Evolutionary conservation across 495 filamentous ascomycete genomes (phyloP).

Genomic region (Alectoria sarmentosa): DNA sequence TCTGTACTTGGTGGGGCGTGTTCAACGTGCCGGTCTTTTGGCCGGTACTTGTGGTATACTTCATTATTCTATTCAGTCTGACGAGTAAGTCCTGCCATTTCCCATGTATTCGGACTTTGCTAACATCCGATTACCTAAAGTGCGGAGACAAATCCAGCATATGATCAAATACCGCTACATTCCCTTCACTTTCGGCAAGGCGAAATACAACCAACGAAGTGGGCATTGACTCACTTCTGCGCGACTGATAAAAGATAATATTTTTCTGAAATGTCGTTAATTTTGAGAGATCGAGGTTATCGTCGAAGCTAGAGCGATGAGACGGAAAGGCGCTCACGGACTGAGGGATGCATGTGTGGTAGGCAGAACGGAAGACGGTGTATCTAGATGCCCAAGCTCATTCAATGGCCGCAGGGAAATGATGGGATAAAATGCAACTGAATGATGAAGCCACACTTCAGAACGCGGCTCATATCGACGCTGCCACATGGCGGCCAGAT

Average conservation of each 20-base stretch:
- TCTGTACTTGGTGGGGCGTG: slow-evolving; percentile 85
- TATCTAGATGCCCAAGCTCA: neutral
- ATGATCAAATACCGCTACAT: slow-evolving; percentile 99
- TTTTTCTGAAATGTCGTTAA: slow-evolving; percentile 13
- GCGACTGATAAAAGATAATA: neutral
- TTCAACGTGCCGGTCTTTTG: slow-evolving; percentile 98
- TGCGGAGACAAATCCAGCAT: slow-evolving; percentile 98
- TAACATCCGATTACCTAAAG: slow-evolving; percentile 35
- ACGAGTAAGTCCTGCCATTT: slow-evolving; percentile 60
- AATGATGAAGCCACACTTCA: too few species aligned
- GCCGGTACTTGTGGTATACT: slow-evolving; percentile 97
- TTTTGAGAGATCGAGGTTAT: neutral
- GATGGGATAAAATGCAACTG: neutral
- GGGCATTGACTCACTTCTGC: slow-evolving; percentile 17
- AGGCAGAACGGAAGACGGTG: neutral
- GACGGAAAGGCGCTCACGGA: neutral
- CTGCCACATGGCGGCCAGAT: too few species aligned
- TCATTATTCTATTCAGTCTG: slow-evolving; percentile 89
- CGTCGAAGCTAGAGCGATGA: neutral
- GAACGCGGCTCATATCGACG: neutral
- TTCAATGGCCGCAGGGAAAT: neutral
- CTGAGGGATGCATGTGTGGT: neutral
- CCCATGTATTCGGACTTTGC: neutral
- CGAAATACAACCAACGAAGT: slow-evolving; percentile 54
- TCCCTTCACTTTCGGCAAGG: slow-evolving; percentile 90